Conservation (phyloP, 352 stramenopile genomes). For the Phytophthora nicotianae region DNA sequence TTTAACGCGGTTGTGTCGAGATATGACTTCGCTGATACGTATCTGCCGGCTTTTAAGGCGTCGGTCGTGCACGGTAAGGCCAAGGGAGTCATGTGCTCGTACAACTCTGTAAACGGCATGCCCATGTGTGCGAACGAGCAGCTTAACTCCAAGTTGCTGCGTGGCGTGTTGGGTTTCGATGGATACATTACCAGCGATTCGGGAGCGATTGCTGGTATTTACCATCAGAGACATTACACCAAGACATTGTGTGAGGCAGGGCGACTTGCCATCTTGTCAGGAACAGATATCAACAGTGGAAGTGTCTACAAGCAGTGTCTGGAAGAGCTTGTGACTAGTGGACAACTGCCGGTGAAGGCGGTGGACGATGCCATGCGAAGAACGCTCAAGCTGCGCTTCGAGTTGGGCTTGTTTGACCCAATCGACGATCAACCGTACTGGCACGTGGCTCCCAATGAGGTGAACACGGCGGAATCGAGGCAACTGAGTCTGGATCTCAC, state of each 20-base stretch:
- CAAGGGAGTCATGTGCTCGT: conserved; percentile 95
- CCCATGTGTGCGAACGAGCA: conserved; percentile 91
- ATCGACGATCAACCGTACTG: conserved; percentile 86
- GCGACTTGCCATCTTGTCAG: conserved; percentile 65
- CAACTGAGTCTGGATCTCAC: conserved; percentile 74
- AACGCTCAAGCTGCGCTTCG: conserved; percentile 89
- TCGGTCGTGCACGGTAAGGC: conserved; percentile 83
- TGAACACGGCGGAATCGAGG: conserved; percentile 72
- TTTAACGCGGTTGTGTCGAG: conserved; percentile 91
- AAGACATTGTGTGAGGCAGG: conserved; percentile 71
- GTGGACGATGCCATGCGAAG: conserved; percentile 64
- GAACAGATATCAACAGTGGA: conserved; percentile 90
- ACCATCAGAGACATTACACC: conserved; percentile 77
- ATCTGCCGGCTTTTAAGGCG: conserved; percentile 85
- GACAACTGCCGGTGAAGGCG: conserved; percentile 52
- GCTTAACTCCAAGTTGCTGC: conserved; percentile 73
- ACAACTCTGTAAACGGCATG: conserved; percentile 95
- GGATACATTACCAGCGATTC: conserved; percentile 97
- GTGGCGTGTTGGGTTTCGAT: conserved; percentile 86
- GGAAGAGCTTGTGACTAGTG: conserved; percentile 52
- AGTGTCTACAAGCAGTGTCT: conserved; percentile 84
- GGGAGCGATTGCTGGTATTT: conserved; percentile 89
- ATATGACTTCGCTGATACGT: conserved; percentile 94
- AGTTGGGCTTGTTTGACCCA: conserved; percentile 92
- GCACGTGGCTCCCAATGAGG: conserved; percentile 65